Evolutionary conservation across 805 yeast species (phyloP).

Genomic region (Teunomyces aglyptinius): DNA sequence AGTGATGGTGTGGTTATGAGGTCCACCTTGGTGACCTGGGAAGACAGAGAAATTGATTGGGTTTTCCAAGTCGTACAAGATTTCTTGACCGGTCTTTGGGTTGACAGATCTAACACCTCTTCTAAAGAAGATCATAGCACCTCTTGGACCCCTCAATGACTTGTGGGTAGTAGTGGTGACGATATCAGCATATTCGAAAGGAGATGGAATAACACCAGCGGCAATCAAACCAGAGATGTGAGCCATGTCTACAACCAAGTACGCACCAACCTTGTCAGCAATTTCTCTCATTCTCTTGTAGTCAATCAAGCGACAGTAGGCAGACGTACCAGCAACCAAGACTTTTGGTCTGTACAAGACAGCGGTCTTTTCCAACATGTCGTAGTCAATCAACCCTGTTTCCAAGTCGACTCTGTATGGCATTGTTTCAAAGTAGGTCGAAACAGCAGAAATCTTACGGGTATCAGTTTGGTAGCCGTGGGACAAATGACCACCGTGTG

Average conservation of each 20-base stretch:
- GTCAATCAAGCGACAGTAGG: constrained; percentile 88
- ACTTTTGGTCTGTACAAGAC: constrained; percentile 89
- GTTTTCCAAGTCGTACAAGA: constrained; percentile 82
- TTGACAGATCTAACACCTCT: constrained; percentile 82
- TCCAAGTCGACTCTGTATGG: constrained; percentile 86
- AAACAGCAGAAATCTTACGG: constrained; percentile 85
- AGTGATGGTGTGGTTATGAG: constrained; percentile 96
- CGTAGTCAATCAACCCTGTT: constrained; percentile 93
- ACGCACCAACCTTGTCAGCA: constrained; percentile 91
- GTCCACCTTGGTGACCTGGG: constrained; percentile 99
- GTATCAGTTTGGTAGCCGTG: constrained; percentile 94
- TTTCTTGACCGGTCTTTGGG: constrained; percentile 81
- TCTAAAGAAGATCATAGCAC: constrained; percentile 97
- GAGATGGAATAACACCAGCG: constrained; percentile 90
- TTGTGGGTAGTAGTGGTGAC: constrained; percentile 98
- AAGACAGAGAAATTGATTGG: constrained; percentile 94
- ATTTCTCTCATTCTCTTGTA: constrained; percentile 87
- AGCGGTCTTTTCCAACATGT: constrained; percentile 78
- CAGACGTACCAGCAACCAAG: constrained; percentile 95
- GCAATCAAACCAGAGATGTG: constrained; percentile 96
- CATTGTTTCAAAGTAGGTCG: constrained; percentile 96
- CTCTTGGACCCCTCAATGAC: constrained; percentile 98
- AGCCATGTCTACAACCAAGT: constrained; percentile 93
- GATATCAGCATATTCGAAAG: constrained; percentile 90
- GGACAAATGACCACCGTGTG: constrained; percentile 97